Base-by-base conservation (phyloP, 2,329 filamentous ascomycete species). In the Alternaria burnsii region DNA sequence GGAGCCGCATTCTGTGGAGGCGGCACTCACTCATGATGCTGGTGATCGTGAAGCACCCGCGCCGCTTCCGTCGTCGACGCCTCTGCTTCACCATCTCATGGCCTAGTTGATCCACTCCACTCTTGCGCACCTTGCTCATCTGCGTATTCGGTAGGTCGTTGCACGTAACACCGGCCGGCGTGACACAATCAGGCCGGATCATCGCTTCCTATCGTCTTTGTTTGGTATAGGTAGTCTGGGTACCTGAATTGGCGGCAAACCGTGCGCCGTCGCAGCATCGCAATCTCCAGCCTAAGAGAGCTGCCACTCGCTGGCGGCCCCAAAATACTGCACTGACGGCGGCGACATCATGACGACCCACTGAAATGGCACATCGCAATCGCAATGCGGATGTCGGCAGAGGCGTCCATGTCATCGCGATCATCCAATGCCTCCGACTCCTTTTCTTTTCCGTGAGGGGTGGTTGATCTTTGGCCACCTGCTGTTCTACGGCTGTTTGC, bases 121-220 rank as follows among this genome's bases (percentile, higher is more conserved):
- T 46, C 40, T 24, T 14, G 36, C 48, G 38, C 46, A 44, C 51
- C 51, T 51, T 14, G 43, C 55, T 43, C 43, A 20, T 43, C 20
- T 55, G 46, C 63, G 26, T n/a, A 30, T 42, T 53, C 34, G 34
- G 44, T 55, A 50, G 28, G 44, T 48, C 16, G 30, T 40, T 46
- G 42, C 61, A 63, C 47, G 43, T 52, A 38, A 18, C 50, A 38
- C 22, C 43, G 30, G 44, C 52, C 20, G 52, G 56, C 42, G 53
- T 52, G 34, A 36, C 53, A 52, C 59, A 55, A 46, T 51, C 43
- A 46, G 57, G 38, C 50, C 60, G 48, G 42, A 63, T 55, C 61
- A 53, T 43, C 34, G 22, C 26, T 55, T 36, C 18, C 26, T 44
- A 30, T 46, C 40, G 55, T 46, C 16, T 28, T 41, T 28, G 46